phyloP scores from a whole-genome alignment of 805 yeast genomes.

The Saccharomycopsis sp. region DNA sequence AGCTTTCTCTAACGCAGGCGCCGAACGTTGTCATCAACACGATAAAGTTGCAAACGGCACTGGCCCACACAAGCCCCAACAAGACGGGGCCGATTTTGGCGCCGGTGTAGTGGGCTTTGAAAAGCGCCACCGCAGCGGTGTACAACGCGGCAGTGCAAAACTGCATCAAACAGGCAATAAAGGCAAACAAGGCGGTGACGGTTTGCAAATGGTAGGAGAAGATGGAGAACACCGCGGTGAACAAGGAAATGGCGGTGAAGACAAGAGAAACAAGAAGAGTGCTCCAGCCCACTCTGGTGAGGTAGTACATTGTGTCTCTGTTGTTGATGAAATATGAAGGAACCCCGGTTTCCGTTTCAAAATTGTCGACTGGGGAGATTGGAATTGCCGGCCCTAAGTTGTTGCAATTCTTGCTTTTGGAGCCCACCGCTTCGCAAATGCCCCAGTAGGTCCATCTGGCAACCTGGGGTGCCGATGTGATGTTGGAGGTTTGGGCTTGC shows the following conservation, averaged over 20 bases:
- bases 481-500: constrained; percentile 57
- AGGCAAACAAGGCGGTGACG: constrained; percentile 35
- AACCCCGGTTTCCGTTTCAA: constrained; percentile 33
- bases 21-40: constrained; percentile 47
- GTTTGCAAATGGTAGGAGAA: constrained; percentile 48
- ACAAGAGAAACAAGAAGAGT: constrained; percentile 50
- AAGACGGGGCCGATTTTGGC: constrained; percentile 47
- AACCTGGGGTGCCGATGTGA: constrained; percentile 33
- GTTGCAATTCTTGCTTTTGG: constrained; percentile 42
- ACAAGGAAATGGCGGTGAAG: constrained; percentile 53
- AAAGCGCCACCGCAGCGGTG: constrained; percentile 43
- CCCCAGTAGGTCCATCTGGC: constrained; percentile 84
- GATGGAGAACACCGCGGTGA: constrained; percentile 46
- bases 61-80: constrained; percentile 64
- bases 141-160: constrained; percentile 19
- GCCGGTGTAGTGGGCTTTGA: constrained; percentile 54
- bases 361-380: constrained; percentile 73
- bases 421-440: constrained; percentile 38
- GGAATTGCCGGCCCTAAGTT: constrained; percentile 66
- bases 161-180: constrained; percentile 13
- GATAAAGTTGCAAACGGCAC: constrained; percentile 44
- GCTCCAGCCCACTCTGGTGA: constrained; percentile 61
- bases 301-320: constrained; percentile 50
- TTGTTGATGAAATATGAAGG: constrained; percentile 34
- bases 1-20: constrained; percentile 22